Evolutionary conservation across 2,329 filamentous ascomycete genomes (phyloP), one percentile per base, ranked within the genome.

Genomic region (Aspergillus quadricinctus): DNA sequence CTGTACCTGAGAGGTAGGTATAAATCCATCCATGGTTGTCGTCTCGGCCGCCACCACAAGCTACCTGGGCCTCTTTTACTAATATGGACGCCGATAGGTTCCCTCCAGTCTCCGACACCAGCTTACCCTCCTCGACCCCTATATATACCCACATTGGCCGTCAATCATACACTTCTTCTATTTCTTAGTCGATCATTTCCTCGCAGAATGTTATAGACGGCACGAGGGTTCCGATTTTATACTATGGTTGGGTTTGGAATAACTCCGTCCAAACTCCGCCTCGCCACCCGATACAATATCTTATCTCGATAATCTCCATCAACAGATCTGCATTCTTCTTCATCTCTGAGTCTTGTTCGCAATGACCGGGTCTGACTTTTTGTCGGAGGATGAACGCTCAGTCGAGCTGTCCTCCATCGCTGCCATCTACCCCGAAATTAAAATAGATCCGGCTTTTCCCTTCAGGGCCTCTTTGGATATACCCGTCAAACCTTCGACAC

Each of bases 351-450:
- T 17, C 27, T 41, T 48, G 40, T 51, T 57, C 56, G 59, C 48
- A 19, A 76, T 77, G 75, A 68, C 72, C 50, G 75, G 76, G 61
- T 63, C 68, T 52, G 64, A 66, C 17, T 54, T 56, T 21, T 56
- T 64, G 23, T 53, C 56, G 10, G 78, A 81, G 11, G 83, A 87
- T 66, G 84, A 87, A 62, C 80, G 84, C 59, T 75, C 77, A 29
- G 78, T 85, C 62, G 84, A 88, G 70, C 74, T 87, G 49, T 78
- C 77, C 9, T 80, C 83, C 25, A 78, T 88, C 56, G 76, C 78
- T 48, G 83, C 84, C 50, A 88, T 88, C 55, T 88, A 78, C 57
- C 84, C 84, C 1, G 84, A 88, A 70, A 78, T 87, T 19, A 70
- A 73, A 31, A 69, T 81, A 57, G 77, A 84, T 53, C 65, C 77